phyloP scores from a whole-genome alignment of 352 stramenopile species.

The Phytophthora quininea region DNA sequence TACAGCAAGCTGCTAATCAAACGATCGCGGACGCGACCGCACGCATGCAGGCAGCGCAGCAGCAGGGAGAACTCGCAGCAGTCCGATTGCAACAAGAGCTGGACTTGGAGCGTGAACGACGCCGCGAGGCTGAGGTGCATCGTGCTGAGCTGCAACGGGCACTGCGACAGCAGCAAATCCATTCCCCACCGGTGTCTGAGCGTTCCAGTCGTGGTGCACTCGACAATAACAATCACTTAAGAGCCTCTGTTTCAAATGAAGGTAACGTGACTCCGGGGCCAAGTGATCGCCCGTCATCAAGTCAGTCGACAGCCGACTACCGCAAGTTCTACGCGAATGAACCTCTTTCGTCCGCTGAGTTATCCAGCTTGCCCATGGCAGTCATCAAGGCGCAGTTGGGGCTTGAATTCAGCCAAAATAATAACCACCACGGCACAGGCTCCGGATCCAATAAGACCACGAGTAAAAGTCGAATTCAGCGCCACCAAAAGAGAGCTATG shows the following conservation, averaged over 20 bases:
- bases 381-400: slow-evolving; percentile 79
- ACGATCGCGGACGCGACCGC: slow-evolving; percentile 62
- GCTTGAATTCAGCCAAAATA: slow-evolving; percentile 50
- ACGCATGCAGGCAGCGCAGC: slow-evolving; percentile 53
- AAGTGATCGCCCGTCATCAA: slow-evolving; percentile 16
- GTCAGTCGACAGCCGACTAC: slow-evolving; percentile 22
- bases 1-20: slow-evolving; percentile 62
- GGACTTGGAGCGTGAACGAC: slow-evolving; percentile 60
- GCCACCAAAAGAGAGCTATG: slow-evolving; percentile 29
- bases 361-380: slow-evolving; percentile 72
- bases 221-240: slow-evolving; percentile 15
- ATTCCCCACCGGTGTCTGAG: slow-evolving; percentile 18
- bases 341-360: slow-evolving; percentile 62
- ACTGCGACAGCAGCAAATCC: slow-evolving; percentile 42
- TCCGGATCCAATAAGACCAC: slow-evolving; percentile 13
- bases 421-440: background rate
- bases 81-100: slow-evolving; percentile 56
- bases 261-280: slow-evolving; percentile 23
- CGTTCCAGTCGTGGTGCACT: slow-evolving; percentile 5
- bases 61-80: slow-evolving; percentile 54
- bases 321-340: slow-evolving; percentile 79
- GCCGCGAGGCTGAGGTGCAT: slow-evolving; percentile 61
- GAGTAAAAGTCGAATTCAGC: slow-evolving; percentile 28
- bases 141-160: slow-evolving; percentile 63
- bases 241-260: slow-evolving; percentile 3